These are phyloP conservation scores for Globisporangium abappressorium DNA, from an alignment of 352 stramenopile genomes.

Conservation along the genomic window DNA sequence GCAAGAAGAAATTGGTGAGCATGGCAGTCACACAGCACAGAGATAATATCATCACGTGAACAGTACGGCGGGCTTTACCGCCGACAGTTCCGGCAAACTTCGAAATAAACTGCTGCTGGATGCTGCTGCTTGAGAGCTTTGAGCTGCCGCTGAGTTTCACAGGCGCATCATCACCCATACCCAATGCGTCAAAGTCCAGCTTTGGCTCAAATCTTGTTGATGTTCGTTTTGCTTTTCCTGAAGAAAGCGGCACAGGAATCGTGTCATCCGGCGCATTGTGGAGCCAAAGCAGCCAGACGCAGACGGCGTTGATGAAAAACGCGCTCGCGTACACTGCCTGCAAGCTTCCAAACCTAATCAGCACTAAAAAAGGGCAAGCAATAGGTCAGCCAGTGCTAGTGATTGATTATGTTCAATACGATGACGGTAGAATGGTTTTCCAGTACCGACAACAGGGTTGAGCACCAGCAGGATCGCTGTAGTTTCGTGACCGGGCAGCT, in stretches of 20 bases:
- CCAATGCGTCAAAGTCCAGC: not conserved
- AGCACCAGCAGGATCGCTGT: slow-evolving; percentile 35
- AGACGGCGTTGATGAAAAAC: slow-evolving; percentile 39
- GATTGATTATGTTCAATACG: too few species aligned
- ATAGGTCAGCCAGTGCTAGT: not conserved
- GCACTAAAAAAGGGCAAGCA: slow-evolving; percentile 20
- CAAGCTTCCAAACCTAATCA: slow-evolving; percentile 41
- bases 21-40: not conserved
- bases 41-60: not conserved
- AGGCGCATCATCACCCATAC: not conserved
- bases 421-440: not conserved
- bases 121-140: slow-evolving; percentile 13
- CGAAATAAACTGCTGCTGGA: slow-evolving; percentile 2
- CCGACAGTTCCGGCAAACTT: slow-evolving; percentile 17
- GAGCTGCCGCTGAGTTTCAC: not conserved
- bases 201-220: slow-evolving; percentile 7
- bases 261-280: slow-evolving; percentile 10
- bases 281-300: slow-evolving; percentile 46
- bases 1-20: not conserved
- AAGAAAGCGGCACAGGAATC: not conserved
- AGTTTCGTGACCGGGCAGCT: slow-evolving; percentile 16
- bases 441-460: slow-evolving; percentile 41
- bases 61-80: not conserved
- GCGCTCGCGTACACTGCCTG: slow-evolving; percentile 22
- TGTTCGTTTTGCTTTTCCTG: not conserved